These are phyloP conservation scores for Citrus maxima DNA, from an alignment of 345 rosid genomes.

Conservation along the genomic window DNA sequence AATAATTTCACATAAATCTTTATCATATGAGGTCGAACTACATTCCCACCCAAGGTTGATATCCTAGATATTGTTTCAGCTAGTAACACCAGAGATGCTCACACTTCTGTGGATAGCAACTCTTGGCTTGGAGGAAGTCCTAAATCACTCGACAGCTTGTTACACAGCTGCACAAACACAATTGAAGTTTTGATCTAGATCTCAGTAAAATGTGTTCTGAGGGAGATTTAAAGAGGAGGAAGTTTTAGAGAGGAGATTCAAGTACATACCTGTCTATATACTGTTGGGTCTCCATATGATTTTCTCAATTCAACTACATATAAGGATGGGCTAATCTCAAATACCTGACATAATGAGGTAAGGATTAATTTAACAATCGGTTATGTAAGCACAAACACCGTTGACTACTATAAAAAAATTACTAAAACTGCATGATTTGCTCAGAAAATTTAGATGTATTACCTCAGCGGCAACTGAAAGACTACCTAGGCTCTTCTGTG, in stretches of 20 bases:
- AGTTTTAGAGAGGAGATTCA: background rate
- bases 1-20: background rate
- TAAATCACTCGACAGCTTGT: conserved; percentile 61
- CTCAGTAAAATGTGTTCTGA: background rate
- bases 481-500: conserved; percentile 47
- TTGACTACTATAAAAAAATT: background rate
- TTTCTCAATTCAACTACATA: conserved; percentile 84
- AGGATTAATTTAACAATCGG: background rate
- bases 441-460: background rate
- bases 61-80: background rate
- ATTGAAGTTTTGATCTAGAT: background rate
- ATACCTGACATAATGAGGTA: conserved; percentile 43
- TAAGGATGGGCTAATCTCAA: conserved; percentile 77
- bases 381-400: background rate
- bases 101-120: conserved; percentile 28
- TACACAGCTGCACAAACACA: conserved; percentile 62
- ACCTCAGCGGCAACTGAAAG: conserved; percentile 88
- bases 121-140: conserved; percentile 43
- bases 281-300: conserved; percentile 69
- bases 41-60: background rate
- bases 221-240: background rate
- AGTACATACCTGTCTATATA: conserved; percentile 66
- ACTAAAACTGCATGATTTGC: background rate
- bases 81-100: background rate
- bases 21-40: background rate